phyloP scores from a whole-genome alignment of 306 rosid genomes.

The Medicago ruthenica region DNA sequence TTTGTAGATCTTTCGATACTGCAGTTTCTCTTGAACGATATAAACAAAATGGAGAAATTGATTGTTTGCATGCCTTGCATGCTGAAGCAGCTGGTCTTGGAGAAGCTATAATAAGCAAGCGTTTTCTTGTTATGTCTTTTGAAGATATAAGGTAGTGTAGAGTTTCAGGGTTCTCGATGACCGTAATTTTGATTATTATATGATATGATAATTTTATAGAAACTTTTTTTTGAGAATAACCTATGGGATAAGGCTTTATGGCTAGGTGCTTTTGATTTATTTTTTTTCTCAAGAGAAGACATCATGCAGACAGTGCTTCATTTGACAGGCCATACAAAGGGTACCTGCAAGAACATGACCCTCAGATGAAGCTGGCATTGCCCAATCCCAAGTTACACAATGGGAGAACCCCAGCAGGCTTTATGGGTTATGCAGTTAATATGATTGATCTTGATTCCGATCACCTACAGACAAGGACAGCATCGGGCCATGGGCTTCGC shows the following conservation, averaged over 20 bases:
- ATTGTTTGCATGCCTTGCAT: conserved; percentile 49
- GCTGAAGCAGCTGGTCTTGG: conserved; percentile 51
- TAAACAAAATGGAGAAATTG: conserved; percentile 50
- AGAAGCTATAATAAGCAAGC: conserved; percentile 42
- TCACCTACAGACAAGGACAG: conserved; percentile 47
- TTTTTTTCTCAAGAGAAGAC: neutral
- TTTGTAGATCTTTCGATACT: conserved; percentile 54
- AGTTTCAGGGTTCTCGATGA: neutral
- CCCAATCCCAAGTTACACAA: conserved; percentile 43
- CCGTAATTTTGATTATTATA: conserved; percentile 18
- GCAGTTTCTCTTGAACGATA: conserved; percentile 57
- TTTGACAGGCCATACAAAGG: conserved; percentile 58
- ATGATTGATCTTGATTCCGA: conserved; percentile 55
- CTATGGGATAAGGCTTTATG: neutral
- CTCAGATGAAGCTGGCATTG: conserved; percentile 60
- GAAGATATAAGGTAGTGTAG: conserved; percentile 61
- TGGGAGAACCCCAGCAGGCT: conserved; percentile 55
- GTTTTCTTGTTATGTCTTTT: conserved; percentile 58
- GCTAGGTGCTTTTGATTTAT: neutral
- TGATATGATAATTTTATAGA: conserved; percentile 16
- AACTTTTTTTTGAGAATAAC: neutral
- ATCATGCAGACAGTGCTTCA: neutral
- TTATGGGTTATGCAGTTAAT: conserved; percentile 72
- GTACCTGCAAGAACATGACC: conserved; percentile 31
- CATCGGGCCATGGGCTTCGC: conserved; percentile 60